Evolutionary conservation across 768 basidiomycete species (phyloP), one percentile per base, ranked within the genome.

Genomic region (Epithele typhae): DNA sequence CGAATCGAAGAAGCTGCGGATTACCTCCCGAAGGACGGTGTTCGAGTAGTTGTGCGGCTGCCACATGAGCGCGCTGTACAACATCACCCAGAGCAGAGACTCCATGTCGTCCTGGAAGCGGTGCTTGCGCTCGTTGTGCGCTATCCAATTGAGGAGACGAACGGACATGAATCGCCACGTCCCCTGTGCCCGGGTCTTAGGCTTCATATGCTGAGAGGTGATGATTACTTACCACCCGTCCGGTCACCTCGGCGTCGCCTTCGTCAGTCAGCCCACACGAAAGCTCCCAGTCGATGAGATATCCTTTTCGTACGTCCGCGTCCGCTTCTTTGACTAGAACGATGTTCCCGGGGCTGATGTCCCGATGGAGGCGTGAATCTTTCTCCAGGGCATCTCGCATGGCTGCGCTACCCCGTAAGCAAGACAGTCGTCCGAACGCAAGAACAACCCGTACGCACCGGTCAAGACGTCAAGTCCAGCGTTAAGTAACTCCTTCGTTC

Each of bases 161-260:
- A 33, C 12, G 1, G 52, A 49, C 44, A 53, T 45, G 19, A 49
- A 53, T 2, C 18, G 12, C 47, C 48, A 46, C 14, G 52, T 52
- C n/a, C 51, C 46, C 46, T 48, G 37, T 17, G 17, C 6, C 6
- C n/a, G 7, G 19, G 21, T 21, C 9, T 18, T 5, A 18, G 5
- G 21, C 17, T 37, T 21, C 19, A 5, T 5, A 18, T 5, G 6
- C 5, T 9, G 4, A 21, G 6, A 6, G 17, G 19, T 21, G 37
- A 37, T 4, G 36, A 10, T 12, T n/a, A 25, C 41, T 30, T 19
- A 48, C 47, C 11, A 25, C 25, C 8, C 47, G 19, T 25, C 19
- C 36, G 2, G 12, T 11, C 4, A 30, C 30, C 14, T 23, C 12
- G 10, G 48, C 41, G 3, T 24, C 14, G 12, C 48, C 43, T 33